These are phyloP conservation scores for Omphalotus olearius DNA, from an alignment of 1,284 basidiomycete genomes.

Conservation along the genomic window DNA sequence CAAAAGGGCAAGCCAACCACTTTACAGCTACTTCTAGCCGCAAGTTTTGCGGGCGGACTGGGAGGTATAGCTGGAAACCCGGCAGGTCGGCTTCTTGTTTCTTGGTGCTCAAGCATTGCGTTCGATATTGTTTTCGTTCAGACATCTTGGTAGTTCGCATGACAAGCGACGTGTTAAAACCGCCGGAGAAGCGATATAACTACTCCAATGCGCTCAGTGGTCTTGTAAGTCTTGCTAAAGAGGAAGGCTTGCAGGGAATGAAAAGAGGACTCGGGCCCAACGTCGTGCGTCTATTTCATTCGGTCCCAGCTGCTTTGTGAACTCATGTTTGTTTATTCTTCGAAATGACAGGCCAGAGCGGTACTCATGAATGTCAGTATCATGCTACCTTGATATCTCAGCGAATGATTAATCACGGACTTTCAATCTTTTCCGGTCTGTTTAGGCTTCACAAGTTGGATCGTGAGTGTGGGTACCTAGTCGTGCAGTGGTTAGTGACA, in stretches of 20 bases:
- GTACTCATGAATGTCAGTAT: conserved; percentile 80
- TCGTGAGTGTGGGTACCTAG: conserved; percentile 54
- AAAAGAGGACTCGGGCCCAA: conserved; percentile 80
- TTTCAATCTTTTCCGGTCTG: not conserved
- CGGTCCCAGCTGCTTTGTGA: conserved; percentile 2
- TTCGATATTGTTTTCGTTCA: conserved; percentile 21
- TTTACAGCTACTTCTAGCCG: conserved; percentile 54
- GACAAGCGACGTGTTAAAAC: conserved; percentile 80
- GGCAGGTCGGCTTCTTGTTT: conserved; percentile 45
- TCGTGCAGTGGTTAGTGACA: conserved; percentile 4
- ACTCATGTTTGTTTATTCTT: not conserved
- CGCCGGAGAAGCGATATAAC: conserved; percentile 67
- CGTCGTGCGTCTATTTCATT: conserved; percentile 38
- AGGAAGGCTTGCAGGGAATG: conserved; percentile 71
- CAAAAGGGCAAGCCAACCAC: conserved; percentile 46
- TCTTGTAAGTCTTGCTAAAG: conserved; percentile 55
- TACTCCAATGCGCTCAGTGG: conserved; percentile 79
- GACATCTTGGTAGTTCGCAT: conserved; percentile 82
- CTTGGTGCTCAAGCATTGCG: not conserved
- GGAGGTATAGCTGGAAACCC: conserved; percentile 81
- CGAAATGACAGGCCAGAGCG: conserved; percentile 52
- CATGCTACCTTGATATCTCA: conserved; percentile 13
- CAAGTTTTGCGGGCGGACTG: conserved; percentile 71
- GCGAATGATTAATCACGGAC: not conserved
- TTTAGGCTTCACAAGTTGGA: conserved; percentile 81